phyloP scores from a whole-genome alignment of 345 rosid genomes.

The Isatis tinctoria region DNA sequence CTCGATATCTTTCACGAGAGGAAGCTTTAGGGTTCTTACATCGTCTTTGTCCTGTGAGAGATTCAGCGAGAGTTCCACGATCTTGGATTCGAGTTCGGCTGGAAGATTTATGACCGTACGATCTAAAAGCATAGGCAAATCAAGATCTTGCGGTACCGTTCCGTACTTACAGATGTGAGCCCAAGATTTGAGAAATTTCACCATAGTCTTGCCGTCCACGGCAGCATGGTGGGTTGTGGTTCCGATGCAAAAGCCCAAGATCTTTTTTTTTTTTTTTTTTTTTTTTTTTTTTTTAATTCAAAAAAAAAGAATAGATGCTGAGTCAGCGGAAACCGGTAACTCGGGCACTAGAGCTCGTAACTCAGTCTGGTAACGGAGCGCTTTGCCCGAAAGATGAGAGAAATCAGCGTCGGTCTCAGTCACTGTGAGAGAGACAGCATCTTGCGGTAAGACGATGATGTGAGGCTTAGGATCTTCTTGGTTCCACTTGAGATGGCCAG shows the following conservation, averaged over 20 bases:
- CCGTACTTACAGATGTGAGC: background rate
- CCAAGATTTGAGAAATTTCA: background rate
- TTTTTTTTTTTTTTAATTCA: too few species aligned
- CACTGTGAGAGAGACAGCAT: background rate
- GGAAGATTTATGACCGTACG: background rate
- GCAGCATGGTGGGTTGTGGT: background rate
- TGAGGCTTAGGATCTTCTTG: background rate
- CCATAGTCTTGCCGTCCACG: background rate
- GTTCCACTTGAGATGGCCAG: background rate
- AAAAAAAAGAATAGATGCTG: background rate
- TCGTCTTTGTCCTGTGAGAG: background rate
- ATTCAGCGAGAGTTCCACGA: background rate
- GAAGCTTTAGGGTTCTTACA: background rate
- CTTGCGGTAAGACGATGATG: background rate
- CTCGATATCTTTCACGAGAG: background rate
- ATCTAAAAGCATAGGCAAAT: background rate
- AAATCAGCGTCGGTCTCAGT: background rate
- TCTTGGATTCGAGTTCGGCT: background rate
- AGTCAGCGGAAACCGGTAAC: background rate
- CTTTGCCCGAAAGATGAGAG: background rate
- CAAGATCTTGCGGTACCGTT: background rate
- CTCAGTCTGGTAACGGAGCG: background rate
- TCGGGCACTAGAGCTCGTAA: background rate
- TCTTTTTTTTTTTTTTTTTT: too few species aligned
- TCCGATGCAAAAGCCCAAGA: background rate